phyloP scores from a whole-genome alignment of 169 alveolate species.

The Plasmodium blacklocki region DNA sequence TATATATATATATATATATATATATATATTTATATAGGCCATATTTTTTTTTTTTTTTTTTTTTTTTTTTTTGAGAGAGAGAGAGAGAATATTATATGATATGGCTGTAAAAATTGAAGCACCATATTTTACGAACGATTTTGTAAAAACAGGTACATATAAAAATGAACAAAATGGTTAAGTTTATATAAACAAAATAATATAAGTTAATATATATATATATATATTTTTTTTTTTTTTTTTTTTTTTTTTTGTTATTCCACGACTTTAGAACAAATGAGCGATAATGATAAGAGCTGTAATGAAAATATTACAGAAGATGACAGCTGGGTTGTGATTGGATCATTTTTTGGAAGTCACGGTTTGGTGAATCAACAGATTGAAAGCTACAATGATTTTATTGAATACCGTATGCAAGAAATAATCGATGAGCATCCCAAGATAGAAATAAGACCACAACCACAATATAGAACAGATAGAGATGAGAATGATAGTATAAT shows the following conservation, averaged over 20 bases:
- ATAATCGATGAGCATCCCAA: constrained; percentile 96
- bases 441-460: constrained; percentile 92
- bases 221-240: background rate
- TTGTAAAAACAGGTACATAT: constrained; percentile 29
- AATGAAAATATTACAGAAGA: constrained; percentile 57
- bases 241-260: background rate
- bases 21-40: too few species aligned
- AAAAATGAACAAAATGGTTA: background rate
- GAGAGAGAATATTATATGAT: constrained; percentile 3
- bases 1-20: too few species aligned
- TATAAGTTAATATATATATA: background rate
- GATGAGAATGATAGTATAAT: constrained; percentile 87
- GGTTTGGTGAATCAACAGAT: constrained; percentile 98
- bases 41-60: constrained; percentile 7
- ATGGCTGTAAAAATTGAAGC: constrained; percentile 60
- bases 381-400: constrained; percentile 96
- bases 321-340: constrained; percentile 77
- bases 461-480: constrained; percentile 91
- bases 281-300: background rate
- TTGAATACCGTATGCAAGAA: constrained; percentile 95
- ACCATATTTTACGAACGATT: constrained; percentile 21
- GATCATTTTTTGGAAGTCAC: constrained; percentile 87
- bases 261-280: background rate
- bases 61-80: constrained; percentile 4
- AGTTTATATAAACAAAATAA: background rate